phyloP scores from a whole-genome alignment of 352 stramenopile species.

The Pythium aquatile region DNA sequence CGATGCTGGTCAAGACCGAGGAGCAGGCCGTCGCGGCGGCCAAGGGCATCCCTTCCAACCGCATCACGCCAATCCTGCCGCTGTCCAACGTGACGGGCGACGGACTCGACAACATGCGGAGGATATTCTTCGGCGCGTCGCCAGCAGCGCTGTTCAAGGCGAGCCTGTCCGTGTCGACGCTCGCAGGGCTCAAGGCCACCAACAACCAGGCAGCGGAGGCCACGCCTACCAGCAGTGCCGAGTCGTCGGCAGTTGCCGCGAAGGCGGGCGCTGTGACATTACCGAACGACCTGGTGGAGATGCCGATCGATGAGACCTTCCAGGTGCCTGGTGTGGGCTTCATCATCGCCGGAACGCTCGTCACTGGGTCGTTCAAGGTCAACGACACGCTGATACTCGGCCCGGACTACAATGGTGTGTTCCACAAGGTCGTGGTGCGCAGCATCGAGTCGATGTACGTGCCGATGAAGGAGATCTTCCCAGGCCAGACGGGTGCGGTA shows the following conservation, averaged over 20 bases:
- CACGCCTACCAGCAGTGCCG: neutral
- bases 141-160: slow-evolving; percentile 72
- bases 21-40: slow-evolving; percentile 86
- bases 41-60: slow-evolving; percentile 88
- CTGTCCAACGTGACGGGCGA: slow-evolving; percentile 98
- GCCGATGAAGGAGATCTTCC: slow-evolving; percentile 82
- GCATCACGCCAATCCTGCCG: slow-evolving; percentile 95
- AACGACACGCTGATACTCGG: slow-evolving; percentile 89
- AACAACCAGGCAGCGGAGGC: slow-evolving; percentile 34
- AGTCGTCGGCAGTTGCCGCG: slow-evolving; percentile 6
- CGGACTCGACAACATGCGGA: slow-evolving; percentile 76
- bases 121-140: slow-evolving; percentile 70
- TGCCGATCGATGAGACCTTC: slow-evolving; percentile 88
- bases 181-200: slow-evolving; percentile 58
- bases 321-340: slow-evolving; percentile 93
- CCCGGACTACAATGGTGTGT: slow-evolving; percentile 87
- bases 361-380: slow-evolving; percentile 87
- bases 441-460: slow-evolving; percentile 92
- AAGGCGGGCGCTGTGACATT: neutral
- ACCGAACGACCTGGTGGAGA: slow-evolving; percentile 59
- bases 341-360: slow-evolving; percentile 93
- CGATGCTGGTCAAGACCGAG: slow-evolving; percentile 90
- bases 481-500: slow-evolving; percentile 84
- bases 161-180: slow-evolving; percentile 54
- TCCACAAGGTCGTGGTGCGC: slow-evolving; percentile 83